Percentiles rank a stretch among this genome's conserved stretches.
These are phyloP conservation scores for Xerocomus spinulosus DNA, from an alignment of 768 basidiomycete genomes.

Conservation along the genomic window DNA sequence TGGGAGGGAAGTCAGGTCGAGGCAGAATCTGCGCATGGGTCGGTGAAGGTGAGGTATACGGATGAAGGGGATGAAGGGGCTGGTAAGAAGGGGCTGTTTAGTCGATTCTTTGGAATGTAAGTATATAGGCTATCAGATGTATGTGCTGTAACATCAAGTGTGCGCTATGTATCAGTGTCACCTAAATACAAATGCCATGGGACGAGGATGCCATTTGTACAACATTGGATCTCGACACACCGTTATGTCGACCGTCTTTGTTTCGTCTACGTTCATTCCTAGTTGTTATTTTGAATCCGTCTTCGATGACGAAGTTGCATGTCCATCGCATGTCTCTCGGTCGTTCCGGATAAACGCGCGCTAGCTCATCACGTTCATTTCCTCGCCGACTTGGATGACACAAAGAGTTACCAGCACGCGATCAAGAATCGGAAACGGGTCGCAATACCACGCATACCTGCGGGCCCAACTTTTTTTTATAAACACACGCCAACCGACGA, in stretches of 20 bases:
- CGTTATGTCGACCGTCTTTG: slow-evolving; percentile 7
- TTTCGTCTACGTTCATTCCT: slow-evolving; percentile 1
- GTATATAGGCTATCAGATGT: not conserved
- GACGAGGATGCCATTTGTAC: slow-evolving; percentile 1
- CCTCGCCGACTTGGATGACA: slow-evolving; percentile 39
- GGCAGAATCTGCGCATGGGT: slow-evolving; percentile 16
- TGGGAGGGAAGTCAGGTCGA: slow-evolving; percentile 24
- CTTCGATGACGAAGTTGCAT: not conserved
- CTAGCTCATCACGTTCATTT: not conserved
- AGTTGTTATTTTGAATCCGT: not conserved
- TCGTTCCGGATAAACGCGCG: not conserved
- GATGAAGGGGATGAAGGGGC: slow-evolving; percentile 9
- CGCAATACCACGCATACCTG: slow-evolving; percentile 63
- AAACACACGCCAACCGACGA: slow-evolving; percentile 87
- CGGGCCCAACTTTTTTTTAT: slow-evolving; percentile 69
- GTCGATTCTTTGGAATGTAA: slow-evolving; percentile 18
- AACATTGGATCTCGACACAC: slow-evolving; percentile 1
- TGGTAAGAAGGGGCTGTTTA: slow-evolving; percentile 16
- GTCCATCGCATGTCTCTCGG: not conserved
- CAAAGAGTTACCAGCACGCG: slow-evolving; percentile 60
- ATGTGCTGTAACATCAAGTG: not conserved
- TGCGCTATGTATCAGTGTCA: not conserved
- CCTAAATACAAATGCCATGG: not conserved
- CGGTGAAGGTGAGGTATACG: slow-evolving; percentile 16
- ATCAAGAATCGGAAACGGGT: slow-evolving; percentile 50